A percentile compares a stretch with the other conserved stretches of the same genome.
phyloP scores from a whole-genome alignment of 495 filamentous ascomycete genomes.

The Acidiella bohemica region DNA sequence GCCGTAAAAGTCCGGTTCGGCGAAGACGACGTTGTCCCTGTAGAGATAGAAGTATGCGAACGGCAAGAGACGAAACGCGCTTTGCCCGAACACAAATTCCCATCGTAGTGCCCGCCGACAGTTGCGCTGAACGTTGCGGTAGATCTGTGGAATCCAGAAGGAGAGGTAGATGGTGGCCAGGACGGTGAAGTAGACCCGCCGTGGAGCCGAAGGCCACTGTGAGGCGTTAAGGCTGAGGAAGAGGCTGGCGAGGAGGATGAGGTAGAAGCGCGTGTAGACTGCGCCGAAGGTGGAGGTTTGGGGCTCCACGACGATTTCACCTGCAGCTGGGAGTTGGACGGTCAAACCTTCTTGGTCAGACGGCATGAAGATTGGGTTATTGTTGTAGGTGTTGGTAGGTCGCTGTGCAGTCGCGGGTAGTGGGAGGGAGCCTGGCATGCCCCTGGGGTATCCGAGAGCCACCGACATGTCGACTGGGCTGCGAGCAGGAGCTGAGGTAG shows the following conservation, averaged over 20 bases:
- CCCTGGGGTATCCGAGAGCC: too few relatives aligned
- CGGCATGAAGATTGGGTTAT: slow-evolving; percentile 65
- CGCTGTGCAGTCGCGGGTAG: slow-evolving; percentile 45
- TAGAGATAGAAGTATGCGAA: slow-evolving; percentile 70
- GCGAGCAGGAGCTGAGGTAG: too few relatives aligned
- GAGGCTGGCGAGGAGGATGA: slow-evolving; percentile 53
- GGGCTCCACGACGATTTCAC: slow-evolving; percentile 20
- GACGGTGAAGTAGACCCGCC: slow-evolving; percentile 55
- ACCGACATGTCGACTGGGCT: slow-evolving; percentile 1
- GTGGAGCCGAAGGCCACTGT: slow-evolving; percentile 57
- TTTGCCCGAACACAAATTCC: slow-evolving; percentile 79
- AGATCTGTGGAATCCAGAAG: slow-evolving; percentile 84
- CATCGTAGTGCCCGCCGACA: slow-evolving; percentile 76
- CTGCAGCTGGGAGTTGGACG: slow-evolving; percentile 32
- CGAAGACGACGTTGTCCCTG: slow-evolving; percentile 62
- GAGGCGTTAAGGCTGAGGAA: slow-evolving; percentile 64
- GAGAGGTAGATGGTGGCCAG: slow-evolving; percentile 65
- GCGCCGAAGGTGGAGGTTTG: slow-evolving; percentile 38
- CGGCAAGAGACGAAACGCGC: slow-evolving; percentile 58
- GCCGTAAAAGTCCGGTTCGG: slow-evolving; percentile 51
- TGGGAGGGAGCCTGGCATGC: slow-evolving; percentile 41
- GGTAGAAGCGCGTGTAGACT: slow-evolving; percentile 68
- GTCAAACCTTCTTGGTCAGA: slow-evolving; percentile 70
- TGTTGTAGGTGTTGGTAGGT: slow-evolving; percentile 35
- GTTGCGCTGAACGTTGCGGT: slow-evolving; percentile 79